These are phyloP conservation scores for Citrus cavaleriei DNA, from an alignment of 345 rosid genomes.

Conservation along the genomic window DNA sequence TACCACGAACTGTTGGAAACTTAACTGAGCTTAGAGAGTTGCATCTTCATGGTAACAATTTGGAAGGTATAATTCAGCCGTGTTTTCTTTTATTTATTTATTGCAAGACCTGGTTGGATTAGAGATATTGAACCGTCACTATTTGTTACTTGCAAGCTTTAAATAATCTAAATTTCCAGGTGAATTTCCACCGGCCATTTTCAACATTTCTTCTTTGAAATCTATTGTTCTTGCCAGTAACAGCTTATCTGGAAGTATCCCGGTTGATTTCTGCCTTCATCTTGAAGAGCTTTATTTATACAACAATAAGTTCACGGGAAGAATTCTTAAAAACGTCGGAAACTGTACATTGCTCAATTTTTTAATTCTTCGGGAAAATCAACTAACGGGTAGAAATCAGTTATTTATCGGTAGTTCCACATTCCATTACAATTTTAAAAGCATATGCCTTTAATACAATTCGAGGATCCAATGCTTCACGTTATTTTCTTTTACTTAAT, in stretches of 20 bases:
- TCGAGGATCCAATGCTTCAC: neutral
- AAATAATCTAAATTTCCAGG: neutral
- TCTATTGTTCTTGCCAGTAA: neutral
- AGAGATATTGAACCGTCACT: no score
- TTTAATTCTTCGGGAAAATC: neutral
- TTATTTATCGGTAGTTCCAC: neutral
- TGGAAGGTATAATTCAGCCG: neutral
- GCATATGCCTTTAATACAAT: neutral
- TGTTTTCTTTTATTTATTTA: no score
- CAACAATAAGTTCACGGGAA: neutral
- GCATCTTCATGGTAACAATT: neutral
- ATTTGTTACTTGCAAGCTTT: neutral
- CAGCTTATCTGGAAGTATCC: slow-evolving; percentile 9
- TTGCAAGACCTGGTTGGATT: no score
- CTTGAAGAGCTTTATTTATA: neutral
- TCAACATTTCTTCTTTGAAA: neutral
- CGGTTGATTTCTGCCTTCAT: neutral
- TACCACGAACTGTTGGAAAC: slow-evolving; percentile 3
- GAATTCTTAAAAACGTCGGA: neutral
- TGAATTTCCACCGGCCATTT: neutral
- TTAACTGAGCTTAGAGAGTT: slow-evolving; percentile 1
- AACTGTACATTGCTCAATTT: neutral
- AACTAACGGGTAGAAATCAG: neutral
- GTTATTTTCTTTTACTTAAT: no score
- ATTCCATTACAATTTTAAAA: neutral